Evolutionary conservation across 1,284 basidiomycete genomes (phyloP).

Genomic region (Leccinum griseonigrum): DNA sequence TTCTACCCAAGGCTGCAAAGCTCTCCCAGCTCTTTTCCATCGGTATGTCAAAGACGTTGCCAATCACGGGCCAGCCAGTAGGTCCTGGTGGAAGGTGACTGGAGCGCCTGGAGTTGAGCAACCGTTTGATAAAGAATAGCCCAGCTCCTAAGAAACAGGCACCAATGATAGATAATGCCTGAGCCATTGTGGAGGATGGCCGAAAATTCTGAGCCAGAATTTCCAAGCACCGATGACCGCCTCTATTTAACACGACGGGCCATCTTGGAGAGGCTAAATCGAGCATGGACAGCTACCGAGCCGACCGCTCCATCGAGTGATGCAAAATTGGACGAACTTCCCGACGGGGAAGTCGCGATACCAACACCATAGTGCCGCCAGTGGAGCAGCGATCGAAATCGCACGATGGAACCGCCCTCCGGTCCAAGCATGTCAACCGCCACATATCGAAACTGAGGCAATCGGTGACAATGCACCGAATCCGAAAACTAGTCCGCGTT

Average conservation of each 20-base stretch:
- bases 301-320: neutral
- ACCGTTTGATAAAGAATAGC: neutral
- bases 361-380: neutral
- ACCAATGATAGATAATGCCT: neutral
- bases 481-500: neutral
- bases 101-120: neutral
- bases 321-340: neutral
- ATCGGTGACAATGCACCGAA: neutral
- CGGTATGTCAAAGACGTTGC: neutral
- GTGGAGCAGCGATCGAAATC: neutral
- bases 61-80: neutral
- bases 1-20: constrained; percentile 44
- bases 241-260: neutral
- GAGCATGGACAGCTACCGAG: neutral
- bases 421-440: neutral
- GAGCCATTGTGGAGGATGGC: neutral
- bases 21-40: constrained; percentile 35
- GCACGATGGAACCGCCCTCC: neutral
- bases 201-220: neutral
- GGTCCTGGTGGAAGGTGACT: neutral
- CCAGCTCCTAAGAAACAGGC: neutral
- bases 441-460: neutral
- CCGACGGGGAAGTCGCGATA: neutral
- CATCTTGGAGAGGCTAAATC: neutral
- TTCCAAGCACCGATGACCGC: neutral